Percentiles rank a stretch among this genome's conserved stretches.
These are phyloP conservation scores for Fusarium sp. DNA, from an alignment of 2,329 filamentous ascomycete species.

Conservation along the genomic window DNA sequence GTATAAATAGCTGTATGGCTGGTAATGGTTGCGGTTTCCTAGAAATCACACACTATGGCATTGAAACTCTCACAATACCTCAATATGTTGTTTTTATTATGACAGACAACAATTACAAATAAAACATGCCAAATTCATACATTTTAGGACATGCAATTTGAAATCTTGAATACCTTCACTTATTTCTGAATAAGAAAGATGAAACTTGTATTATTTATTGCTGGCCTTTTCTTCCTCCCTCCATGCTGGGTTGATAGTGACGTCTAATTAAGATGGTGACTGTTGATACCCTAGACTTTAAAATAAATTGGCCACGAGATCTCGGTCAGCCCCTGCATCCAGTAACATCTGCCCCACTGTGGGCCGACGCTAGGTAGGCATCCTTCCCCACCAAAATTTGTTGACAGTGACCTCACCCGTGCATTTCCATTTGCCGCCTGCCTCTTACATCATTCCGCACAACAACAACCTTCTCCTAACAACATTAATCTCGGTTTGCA, in stretches of 20 bases:
- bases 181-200: too few relatives aligned
- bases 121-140: too few relatives aligned
- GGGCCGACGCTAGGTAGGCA: conserved; percentile 25
- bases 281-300: conserved; percentile 29
- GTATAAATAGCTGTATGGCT: not conserved
- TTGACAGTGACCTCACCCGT: conserved; percentile 20
- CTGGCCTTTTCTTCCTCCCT: not conserved
- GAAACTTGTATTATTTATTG: not conserved
- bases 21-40: not conserved
- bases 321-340: conserved; percentile 15
- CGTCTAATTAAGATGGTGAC: conserved; percentile 18
- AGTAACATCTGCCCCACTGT: conserved; percentile 21
- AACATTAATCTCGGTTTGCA: conserved; percentile 11
- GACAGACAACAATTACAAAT: too few relatives aligned
- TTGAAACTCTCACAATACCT: too few relatives aligned
- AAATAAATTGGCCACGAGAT: conserved; percentile 17
- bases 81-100: too few relatives aligned
- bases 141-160: too few relatives aligned
- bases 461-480: conserved; percentile 1
- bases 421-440: conserved; percentile 14
- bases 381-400: conserved; percentile 1
- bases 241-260: not conserved
- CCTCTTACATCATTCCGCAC: conserved; percentile 41
- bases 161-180: too few relatives aligned
- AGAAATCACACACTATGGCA: too few relatives aligned